A percentile compares a stretch with the other conserved stretches of the same genome.
These are phyloP conservation scores for Ophiocordyceps camponoti-floridani DNA, from an alignment of 2,329 filamentous ascomycete species.

Conservation along the genomic window DNA sequence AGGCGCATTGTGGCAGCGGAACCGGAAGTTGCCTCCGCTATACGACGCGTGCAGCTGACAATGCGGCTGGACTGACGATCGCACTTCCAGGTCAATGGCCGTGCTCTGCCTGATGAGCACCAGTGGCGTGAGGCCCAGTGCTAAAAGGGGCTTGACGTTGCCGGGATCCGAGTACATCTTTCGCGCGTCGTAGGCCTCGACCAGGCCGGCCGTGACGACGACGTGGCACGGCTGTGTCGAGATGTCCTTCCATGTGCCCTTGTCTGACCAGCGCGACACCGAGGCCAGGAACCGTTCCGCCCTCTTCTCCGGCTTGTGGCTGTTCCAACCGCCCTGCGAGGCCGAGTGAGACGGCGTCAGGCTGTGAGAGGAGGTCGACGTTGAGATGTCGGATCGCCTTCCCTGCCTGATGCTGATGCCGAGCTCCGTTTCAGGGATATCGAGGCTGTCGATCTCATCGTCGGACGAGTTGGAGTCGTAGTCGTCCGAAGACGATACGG, in stretches of 20 bases:
- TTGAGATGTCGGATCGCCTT: constrained; percentile 23
- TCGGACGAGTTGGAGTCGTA: constrained; percentile 29
- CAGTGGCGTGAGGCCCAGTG: constrained; percentile 75
- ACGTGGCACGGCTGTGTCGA: constrained; percentile 32
- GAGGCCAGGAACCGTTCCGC: constrained; percentile 30
- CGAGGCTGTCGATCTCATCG: constrained; percentile 41
- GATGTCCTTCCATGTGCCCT: constrained; percentile 42
- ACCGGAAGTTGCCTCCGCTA: constrained; percentile 64
- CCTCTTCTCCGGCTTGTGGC: constrained; percentile 24
- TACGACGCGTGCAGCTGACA: constrained; percentile 48
- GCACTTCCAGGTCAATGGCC: constrained; percentile 82
- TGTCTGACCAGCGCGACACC: constrained; percentile 45
- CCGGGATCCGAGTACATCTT: constrained; percentile 10
- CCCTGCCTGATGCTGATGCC: constrained; percentile 34
- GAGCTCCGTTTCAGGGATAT: constrained; percentile 39
- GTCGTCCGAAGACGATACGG: constrained; percentile 28
- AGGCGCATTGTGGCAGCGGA: constrained; percentile 58
- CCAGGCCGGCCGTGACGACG: constrained; percentile 36
- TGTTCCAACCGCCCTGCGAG: constrained; percentile 49
- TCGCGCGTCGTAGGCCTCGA: constrained; percentile 34
- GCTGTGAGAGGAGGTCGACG: constrained; percentile 37
- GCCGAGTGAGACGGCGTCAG: constrained; percentile 67
- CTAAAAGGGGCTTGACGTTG: constrained; percentile 33
- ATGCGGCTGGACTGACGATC: constrained; percentile 60
- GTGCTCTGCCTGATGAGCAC: constrained; percentile 84